Percentiles rank a stretch among this genome's conserved stretches.
phyloP scores from a whole-genome alignment of 768 basidiomycete genomes.

The Candolleomyces efflorescens region DNA sequence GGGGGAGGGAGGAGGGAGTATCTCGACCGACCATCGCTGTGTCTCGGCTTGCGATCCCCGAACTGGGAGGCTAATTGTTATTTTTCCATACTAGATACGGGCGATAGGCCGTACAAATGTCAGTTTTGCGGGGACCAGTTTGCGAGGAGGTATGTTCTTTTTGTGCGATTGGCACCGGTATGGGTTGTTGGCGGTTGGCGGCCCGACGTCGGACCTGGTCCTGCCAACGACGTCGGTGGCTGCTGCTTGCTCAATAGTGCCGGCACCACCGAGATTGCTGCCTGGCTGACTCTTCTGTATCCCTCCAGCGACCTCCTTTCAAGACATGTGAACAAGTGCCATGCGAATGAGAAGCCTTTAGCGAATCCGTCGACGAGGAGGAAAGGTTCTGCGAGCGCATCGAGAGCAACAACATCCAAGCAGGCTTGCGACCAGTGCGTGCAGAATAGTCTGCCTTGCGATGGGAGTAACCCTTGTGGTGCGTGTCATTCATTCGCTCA shows the following conservation, averaged over 20 bases:
- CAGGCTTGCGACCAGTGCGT: slow-evolving; percentile 87
- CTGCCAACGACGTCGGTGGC: too few relatives aligned
- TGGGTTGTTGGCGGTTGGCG: slow-evolving; percentile 1
- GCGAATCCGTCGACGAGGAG: slow-evolving; percentile 43
- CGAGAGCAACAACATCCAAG: slow-evolving; percentile 73
- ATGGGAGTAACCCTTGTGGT: slow-evolving; percentile 79
- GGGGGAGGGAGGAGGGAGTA: too few relatives aligned
- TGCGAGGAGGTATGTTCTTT: slow-evolving; percentile 59
- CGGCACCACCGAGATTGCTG: background rate
- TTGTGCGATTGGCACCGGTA: background rate
- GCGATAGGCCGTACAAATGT: slow-evolving; percentile 87
- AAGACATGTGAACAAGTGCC: slow-evolving; percentile 85
- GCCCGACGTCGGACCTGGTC: too few relatives aligned
- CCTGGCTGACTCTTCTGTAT: background rate
- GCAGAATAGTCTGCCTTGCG: slow-evolving; percentile 68
- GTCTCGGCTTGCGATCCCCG: too few relatives aligned
- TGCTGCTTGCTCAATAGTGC: too few relatives aligned
- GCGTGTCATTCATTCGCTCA: slow-evolving; percentile 20
- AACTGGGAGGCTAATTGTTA: background rate
- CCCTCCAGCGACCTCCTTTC: slow-evolving; percentile 71
- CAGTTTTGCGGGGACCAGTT: slow-evolving; percentile 88
- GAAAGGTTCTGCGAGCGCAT: slow-evolving; percentile 62
- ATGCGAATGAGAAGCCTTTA: slow-evolving; percentile 65
- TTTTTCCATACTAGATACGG: slow-evolving; percentile 71
- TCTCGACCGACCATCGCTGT: too few relatives aligned